These are phyloP conservation scores for Neurospora sp. DNA, from an alignment of 495 filamentous ascomycete species.

Conservation along the genomic window DNA sequence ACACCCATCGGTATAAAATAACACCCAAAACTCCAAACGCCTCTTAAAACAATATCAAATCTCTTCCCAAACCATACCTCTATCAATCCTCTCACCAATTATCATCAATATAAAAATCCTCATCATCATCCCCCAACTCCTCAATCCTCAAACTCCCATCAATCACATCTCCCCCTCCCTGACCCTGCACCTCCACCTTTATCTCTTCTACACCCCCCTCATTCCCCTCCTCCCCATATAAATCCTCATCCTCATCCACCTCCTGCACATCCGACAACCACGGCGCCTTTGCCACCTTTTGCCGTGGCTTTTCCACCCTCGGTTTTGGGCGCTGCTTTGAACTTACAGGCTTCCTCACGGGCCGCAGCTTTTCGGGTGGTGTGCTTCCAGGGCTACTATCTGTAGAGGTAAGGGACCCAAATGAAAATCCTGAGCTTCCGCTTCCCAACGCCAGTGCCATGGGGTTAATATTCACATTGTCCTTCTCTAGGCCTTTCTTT, in stretches of 20 bases:
- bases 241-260: neutral
- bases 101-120: neutral
- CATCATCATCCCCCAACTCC: neutral
- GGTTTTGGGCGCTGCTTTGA: too few relatives aligned
- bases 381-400: too few relatives aligned
- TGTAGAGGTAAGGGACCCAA: too few relatives aligned
- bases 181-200: neutral
- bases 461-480: neutral
- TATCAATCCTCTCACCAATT: neutral
- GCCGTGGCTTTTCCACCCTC: neutral
- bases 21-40: neutral
- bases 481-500: too few relatives aligned
- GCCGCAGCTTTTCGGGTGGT: too few relatives aligned
- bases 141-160: neutral
- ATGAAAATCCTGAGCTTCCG: too few relatives aligned
- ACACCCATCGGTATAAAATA: neutral
- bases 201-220: neutral
- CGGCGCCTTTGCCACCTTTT: neutral
- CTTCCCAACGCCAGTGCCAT: neutral
- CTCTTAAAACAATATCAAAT: neutral
- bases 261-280: neutral
- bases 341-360: too few relatives aligned
- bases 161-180: neutral
- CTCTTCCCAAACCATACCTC: neutral
- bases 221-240: neutral